Evolutionary conservation across 2,329 filamentous ascomycete genomes (phyloP).

Genomic region (Ophiostoma tasmaniense): DNA sequence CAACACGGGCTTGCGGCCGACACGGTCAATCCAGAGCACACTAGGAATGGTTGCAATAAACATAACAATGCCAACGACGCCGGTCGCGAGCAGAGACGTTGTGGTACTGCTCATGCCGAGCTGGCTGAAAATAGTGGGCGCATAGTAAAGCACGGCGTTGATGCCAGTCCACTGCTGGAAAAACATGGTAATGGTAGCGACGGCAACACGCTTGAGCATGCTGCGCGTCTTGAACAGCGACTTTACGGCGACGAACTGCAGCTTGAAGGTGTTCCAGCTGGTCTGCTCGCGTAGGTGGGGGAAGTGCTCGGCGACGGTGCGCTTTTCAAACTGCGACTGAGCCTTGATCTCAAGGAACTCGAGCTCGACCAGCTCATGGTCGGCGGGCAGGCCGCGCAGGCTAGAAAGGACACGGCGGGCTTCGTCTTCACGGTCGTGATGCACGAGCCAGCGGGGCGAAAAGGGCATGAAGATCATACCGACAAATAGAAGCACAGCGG

Average conservation of each 20-base stretch:
- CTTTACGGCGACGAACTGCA: conserved; percentile 59
- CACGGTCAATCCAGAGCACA: conserved; percentile 56
- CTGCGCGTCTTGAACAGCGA: conserved; percentile 56
- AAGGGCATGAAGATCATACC: conserved; percentile 78
- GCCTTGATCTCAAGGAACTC: conserved; percentile 81
- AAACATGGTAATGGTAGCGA: conserved; percentile 56
- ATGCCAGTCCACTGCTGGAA: conserved; percentile 47
- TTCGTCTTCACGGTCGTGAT: conserved; percentile 61
- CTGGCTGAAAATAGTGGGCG: conserved; percentile 59
- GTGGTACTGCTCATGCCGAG: conserved; percentile 49
- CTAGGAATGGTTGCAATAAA: conserved; percentile 59
- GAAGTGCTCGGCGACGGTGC: conserved; percentile 57
- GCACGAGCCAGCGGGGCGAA: conserved; percentile 65
- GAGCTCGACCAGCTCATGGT: conserved; percentile 61
- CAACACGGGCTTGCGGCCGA: conserved; percentile 55
- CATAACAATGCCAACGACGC: conserved; percentile 63
- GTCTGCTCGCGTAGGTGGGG: conserved; percentile 55
- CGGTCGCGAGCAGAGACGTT: conserved; percentile 56
- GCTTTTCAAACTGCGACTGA: conserved; percentile 68
- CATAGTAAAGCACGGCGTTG: conserved; percentile 59
- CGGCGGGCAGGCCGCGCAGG: conserved; percentile 51
- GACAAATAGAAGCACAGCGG: conserved; percentile 55
- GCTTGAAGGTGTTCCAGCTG: conserved; percentile 54
- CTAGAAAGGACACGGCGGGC: conserved; percentile 53
- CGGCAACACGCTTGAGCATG: conserved; percentile 58